A percentile compares a stretch with the other conserved stretches of the same genome.
phyloP scores from a whole-genome alignment of 1,284 basidiomycete genomes.

The Fomitopsis schrenkii region DNA sequence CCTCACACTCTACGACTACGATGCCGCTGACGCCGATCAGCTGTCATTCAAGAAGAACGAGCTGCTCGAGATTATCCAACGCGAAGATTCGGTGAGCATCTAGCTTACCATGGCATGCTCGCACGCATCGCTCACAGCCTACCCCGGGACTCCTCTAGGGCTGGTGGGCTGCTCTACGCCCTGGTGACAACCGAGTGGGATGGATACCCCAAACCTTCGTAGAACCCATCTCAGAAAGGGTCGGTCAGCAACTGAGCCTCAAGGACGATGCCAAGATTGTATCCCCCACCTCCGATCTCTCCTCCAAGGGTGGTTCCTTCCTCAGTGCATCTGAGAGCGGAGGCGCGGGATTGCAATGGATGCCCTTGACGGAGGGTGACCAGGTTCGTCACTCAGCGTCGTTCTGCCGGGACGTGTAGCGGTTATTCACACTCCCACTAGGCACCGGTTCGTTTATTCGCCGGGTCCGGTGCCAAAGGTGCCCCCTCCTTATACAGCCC shows the following conservation, averaged over 20 bases:
- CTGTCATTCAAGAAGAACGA: constrained; percentile 63
- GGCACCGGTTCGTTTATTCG: constrained; percentile 5
- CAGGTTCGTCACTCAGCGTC: constrained; percentile 2
- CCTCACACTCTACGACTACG: constrained; percentile 64
- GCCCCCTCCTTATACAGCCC: constrained; percentile 13
- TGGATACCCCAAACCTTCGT: constrained; percentile 58
- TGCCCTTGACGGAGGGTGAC: constrained; percentile 6
- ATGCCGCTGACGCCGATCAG: constrained; percentile 54
- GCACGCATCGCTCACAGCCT: background rate
- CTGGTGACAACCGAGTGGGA: constrained; percentile 48
- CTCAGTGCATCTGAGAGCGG: constrained; percentile 1
- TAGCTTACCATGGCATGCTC: background rate
- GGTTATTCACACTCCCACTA: background rate
- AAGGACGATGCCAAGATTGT: constrained; percentile 40
- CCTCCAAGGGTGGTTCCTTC: background rate
- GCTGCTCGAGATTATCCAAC: constrained; percentile 60
- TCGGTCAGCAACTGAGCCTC: constrained; percentile 31
- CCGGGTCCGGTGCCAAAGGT: constrained; percentile 1
- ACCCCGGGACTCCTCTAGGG: constrained; percentile 31
- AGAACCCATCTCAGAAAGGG: constrained; percentile 26
- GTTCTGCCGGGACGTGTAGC: background rate
- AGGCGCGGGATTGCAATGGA: constrained; percentile 3
- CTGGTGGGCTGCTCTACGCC: constrained; percentile 76
- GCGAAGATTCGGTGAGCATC: constrained; percentile 47
- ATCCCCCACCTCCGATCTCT: background rate